Evolutionary conservation across 345 rosid genomes (phyloP), one percentile per base, ranked within the genome.

Genomic region (Trapa incisa): DNA sequence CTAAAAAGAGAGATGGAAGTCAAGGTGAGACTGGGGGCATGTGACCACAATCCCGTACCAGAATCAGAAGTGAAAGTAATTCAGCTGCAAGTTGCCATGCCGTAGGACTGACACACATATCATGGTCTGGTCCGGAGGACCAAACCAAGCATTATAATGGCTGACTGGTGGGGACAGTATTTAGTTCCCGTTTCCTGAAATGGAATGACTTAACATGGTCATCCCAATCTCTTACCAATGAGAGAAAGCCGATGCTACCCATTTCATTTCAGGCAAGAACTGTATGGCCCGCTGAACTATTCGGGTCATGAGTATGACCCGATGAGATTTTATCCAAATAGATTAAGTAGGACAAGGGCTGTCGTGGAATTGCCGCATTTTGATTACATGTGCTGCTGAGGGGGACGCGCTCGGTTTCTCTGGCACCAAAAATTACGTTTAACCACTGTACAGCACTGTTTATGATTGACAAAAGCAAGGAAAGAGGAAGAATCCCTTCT

Each of bases 381-480:
- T 22, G 29, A 22, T 22, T 22, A 22, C 29, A 22, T 22, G 29
- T 22, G 29, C 29, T 0, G 29, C 29, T 22, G 29, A 22, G 29
- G 29, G 29, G 29, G 29, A 22, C 29, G 0, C 29, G 29, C 29
- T 22, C 29, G 29, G 29, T 22, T 22, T 22, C 29, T 22, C 29
- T 22, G 29, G 29, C 29, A 22, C 29, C 29, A 22, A 22, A 22
- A 22, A 22, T 22, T 22, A 22, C 29, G 29, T 22, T 22, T 22
- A 22, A 22, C 29, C 29, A 22, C 29, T 22, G 29, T 22, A 22
- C 29, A 22, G 29, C 29, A 22, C 29, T 22, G 29, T 22, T 22
- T 22, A 22, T 22, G 29, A 22, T 22, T 22, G 29, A 70, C 50
- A 64, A 68, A 72, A 79, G 16, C n/a, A 54, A 63, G 37, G 48